Base-by-base conservation (phyloP, 2,329 filamentous ascomycete genomes). In the Stemphylium beticola region DNA sequence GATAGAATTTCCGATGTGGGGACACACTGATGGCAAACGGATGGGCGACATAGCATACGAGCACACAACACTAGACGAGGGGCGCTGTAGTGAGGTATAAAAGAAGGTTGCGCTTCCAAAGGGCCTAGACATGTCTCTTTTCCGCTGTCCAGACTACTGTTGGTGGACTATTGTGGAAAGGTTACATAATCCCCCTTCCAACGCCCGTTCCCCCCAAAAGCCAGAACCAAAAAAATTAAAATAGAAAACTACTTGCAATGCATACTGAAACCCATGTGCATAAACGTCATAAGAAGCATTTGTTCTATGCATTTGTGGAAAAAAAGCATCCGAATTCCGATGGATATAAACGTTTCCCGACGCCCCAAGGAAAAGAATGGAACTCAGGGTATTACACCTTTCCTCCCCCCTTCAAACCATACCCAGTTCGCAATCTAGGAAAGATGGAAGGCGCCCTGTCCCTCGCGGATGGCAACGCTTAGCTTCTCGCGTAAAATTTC, bases 361-460 rank as follows among this genome's bases (percentile, higher is more conserved):
- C 51, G 26, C 44, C 24, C 31, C 37, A 39, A 14, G 46, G 24
- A 49, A 43, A 32, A 34, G 26, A 9, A 29, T 14, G 26, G 26
- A 45, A 14, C 38, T 26, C 45, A 44, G 51, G 51, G 45, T 54
- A 53, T 53, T 46, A 33, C 31, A 36, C 29, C 11, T 37, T 33
- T 34, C 26, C 18, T 20, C 24, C 4, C 15, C 39, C 26, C 12
- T 7, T 32, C 31, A 37, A 7, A 31, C 0, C 43, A 42, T 17
- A n/a, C 0, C 45, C 5, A 24, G n/a, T 29, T 29, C 33, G 36
- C 37, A 39, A 36, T 57, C 42, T 83, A 96, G 57, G 93, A 96
- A 63, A 99, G 82, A 78, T 98, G 95, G 84, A 99, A 99, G 57
- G 96, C 95, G 26, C 95, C 95, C 75, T 99, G 95, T 20, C 95